phyloP scores from a whole-genome alignment of 257 asterid species.

The Solanum ossicruentum region DNA sequence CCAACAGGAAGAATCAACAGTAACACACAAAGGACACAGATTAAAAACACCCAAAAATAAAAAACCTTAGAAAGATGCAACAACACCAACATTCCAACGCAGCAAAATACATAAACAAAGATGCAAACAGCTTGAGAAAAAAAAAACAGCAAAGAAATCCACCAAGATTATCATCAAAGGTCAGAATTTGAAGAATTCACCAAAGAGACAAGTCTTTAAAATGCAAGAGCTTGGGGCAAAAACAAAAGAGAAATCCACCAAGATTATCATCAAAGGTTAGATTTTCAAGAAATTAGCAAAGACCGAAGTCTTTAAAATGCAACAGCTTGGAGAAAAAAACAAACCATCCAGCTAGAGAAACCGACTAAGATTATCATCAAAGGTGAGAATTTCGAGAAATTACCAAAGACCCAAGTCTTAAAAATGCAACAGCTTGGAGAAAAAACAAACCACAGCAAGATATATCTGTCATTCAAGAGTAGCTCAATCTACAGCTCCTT shows the following conservation, averaged over 20 bases:
- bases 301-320: constrained; percentile 16
- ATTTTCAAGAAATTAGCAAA: constrained; percentile 15
- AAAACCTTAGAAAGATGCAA: not conserved
- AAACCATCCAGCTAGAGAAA: constrained; percentile 8
- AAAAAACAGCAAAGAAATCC: constrained; percentile 13
- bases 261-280: not conserved
- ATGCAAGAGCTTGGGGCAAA: constrained; percentile 1
- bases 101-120: not conserved
- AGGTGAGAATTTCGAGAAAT: constrained; percentile 5
- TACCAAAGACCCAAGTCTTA: constrained; percentile 13
- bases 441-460: constrained; percentile 1
- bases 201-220: constrained; percentile 16
- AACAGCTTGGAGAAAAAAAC: not conserved
- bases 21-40: not conserved
- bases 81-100: not conserved
- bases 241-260: constrained; percentile 12
- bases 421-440: constrained; percentile 4
- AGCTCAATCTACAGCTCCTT: not conserved
- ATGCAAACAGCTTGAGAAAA: not conserved
- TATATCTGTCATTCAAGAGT: not conserved
- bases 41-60: not conserved
- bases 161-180: constrained; percentile 1
- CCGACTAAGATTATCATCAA: constrained; percentile 11
- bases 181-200: constrained; percentile 7
- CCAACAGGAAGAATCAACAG: not conserved